phyloP scores from a whole-genome alignment of 2,329 filamentous ascomycete species.

The Pseudocercospora crystallina region DNA sequence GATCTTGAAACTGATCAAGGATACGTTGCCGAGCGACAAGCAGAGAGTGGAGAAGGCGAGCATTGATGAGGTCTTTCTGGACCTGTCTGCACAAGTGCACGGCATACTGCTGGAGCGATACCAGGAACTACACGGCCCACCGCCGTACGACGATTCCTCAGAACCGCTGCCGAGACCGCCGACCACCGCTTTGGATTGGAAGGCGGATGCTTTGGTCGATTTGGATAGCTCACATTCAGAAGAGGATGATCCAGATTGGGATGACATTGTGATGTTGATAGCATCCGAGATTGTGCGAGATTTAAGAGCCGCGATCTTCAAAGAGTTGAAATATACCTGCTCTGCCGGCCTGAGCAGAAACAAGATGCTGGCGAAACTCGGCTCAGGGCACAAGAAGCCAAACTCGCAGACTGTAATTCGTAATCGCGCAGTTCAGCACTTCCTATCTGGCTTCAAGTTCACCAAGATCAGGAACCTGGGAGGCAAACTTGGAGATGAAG shows the following conservation, averaged over 20 bases:
- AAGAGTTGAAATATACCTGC: constrained; percentile 80
- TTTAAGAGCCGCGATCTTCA: constrained; percentile 67
- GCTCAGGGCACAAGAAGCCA: constrained; percentile 87
- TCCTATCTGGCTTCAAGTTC: constrained; percentile 83
- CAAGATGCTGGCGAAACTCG: constrained; percentile 94
- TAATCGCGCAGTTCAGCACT: constrained; percentile 75
- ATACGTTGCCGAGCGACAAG: constrained; percentile 61
- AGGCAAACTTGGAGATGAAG: constrained; percentile 87
- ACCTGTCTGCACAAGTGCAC: constrained; percentile 83
- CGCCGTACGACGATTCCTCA: constrained; percentile 69
- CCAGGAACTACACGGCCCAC: constrained; percentile 65
- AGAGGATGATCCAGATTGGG: constrained; percentile 86
- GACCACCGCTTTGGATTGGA: constrained; percentile 76
- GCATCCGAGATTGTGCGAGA: constrained; percentile 84
- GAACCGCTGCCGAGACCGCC: constrained; percentile 72
- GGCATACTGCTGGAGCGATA: constrained; percentile 72
- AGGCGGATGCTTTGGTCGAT: constrained; percentile 57
- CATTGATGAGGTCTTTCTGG: constrained; percentile 93
- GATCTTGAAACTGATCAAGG: constrained; percentile 78
- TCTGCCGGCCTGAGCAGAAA: constrained; percentile 86
- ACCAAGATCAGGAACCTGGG: constrained; percentile 95
- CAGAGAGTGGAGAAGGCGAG: constrained; percentile 88
- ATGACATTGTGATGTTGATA: constrained; percentile 83
- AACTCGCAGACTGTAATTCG: constrained; percentile 93
- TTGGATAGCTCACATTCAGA: constrained; percentile 67